These are phyloP conservation scores for Puccinia hordei DNA, from an alignment of 1,284 basidiomycete genomes.

Conservation along the genomic window DNA sequence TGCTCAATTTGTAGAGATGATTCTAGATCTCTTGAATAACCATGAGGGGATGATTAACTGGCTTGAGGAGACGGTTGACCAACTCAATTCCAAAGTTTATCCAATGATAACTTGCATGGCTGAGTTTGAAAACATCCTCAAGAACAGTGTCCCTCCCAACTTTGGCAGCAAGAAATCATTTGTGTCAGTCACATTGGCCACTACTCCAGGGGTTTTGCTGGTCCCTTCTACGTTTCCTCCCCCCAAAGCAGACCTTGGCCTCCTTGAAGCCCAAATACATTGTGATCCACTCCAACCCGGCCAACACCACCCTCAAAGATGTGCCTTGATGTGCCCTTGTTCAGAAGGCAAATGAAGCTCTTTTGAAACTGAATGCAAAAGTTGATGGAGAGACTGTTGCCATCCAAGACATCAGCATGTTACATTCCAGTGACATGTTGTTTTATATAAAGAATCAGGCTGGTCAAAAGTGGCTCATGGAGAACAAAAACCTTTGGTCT, in stretches of 20 bases:
- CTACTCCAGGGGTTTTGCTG: no score
- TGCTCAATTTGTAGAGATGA: background rate
- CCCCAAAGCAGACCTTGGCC: background rate
- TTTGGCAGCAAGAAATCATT: no score
- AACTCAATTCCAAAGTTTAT: background rate
- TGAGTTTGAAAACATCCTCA: background rate
- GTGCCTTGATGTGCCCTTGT: no score
- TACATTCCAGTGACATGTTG: background rate
- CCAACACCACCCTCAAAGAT: no score
- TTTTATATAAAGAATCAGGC: background rate
- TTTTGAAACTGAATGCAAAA: background rate
- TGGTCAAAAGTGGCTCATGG: constrained; percentile 10
- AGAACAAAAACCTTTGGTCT: constrained; percentile 23
- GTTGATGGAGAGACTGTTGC: background rate
- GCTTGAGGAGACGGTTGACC: background rate
- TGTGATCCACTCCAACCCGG: background rate
- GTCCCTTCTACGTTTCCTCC: background rate
- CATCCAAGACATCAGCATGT: background rate
- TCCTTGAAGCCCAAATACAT: background rate
- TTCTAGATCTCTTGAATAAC: background rate
- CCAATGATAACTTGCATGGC: background rate
- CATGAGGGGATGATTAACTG: background rate
- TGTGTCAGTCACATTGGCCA: no score
- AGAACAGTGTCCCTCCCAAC: no score
- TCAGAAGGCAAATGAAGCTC: background rate